A percentile compares a stretch with the other conserved stretches of the same genome.
Evolutionary conservation across 2,329 filamentous ascomycete species (phyloP).

Genomic region (Penicillium hesseltinei): DNA sequence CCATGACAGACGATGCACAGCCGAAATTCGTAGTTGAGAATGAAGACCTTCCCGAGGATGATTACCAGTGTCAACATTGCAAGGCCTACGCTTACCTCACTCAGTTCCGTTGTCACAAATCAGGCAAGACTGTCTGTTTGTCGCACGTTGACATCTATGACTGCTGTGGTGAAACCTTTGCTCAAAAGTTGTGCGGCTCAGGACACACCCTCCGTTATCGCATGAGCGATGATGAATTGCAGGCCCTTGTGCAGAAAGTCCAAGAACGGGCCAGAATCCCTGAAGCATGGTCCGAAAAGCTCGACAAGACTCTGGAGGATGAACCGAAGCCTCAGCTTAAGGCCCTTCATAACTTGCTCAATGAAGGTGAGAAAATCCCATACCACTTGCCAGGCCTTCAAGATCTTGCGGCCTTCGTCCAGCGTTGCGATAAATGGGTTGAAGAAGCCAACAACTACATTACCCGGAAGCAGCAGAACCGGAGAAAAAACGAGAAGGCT

Average conservation of each 20-base stretch:
- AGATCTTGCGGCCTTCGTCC: slow-evolving; percentile 83
- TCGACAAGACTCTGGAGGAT: slow-evolving; percentile 78
- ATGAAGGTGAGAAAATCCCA: slow-evolving; percentile 94
- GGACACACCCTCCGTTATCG: slow-evolving; percentile 76
- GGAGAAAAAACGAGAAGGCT: slow-evolving; percentile 87
- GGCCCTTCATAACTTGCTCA: slow-evolving; percentile 74
- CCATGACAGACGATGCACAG: slow-evolving; percentile 50
- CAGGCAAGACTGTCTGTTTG: slow-evolving; percentile 78
- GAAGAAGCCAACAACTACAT: slow-evolving; percentile 96
- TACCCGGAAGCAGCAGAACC: slow-evolving; percentile 94
- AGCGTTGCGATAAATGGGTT: slow-evolving; percentile 95
- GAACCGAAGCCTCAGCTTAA: slow-evolving; percentile 83
- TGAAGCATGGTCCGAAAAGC: slow-evolving; percentile 86
- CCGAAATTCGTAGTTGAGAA: slow-evolving; percentile 66
- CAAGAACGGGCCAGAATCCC: slow-evolving; percentile 82
- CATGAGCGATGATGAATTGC: slow-evolving; percentile 69
- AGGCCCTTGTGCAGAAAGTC: slow-evolving; percentile 68
- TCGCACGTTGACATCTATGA: slow-evolving; percentile 75
- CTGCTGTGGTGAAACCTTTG: slow-evolving; percentile 70
- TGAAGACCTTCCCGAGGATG: slow-evolving; percentile 78
- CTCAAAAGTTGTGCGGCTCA: slow-evolving; percentile 65
- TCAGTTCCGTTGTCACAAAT: slow-evolving; percentile 78
- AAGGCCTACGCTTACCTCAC: slow-evolving; percentile 91
- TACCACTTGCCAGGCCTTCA: slow-evolving; percentile 81
- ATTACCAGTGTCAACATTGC: slow-evolving; percentile 88